phyloP scores from a whole-genome alignment of 495 filamentous ascomycete species.

The Ramalina intermedia region DNA sequence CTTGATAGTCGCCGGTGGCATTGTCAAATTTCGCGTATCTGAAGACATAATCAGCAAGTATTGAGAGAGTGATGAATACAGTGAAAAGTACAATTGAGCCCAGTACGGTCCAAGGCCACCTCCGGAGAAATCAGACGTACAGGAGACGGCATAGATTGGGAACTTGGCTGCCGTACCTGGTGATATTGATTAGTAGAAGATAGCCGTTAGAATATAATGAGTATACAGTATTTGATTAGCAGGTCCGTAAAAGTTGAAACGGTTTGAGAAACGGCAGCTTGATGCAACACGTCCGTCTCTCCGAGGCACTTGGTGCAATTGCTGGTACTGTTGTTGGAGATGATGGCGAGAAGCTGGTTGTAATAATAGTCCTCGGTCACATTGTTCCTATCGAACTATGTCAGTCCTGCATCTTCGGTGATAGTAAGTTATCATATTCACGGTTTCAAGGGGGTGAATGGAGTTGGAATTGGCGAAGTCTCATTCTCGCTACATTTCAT shows the following conservation, averaged over 20 bases:
- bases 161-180: conserved; percentile 6
- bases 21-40: conserved; percentile 12
- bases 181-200: not conserved
- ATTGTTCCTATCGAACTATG: not conserved
- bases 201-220: not conserved
- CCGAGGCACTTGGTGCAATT: conserved; percentile 14
- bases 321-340: conserved; percentile 4
- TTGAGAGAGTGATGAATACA: too few species aligned
- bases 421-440: not conserved
- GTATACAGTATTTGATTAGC: conserved; percentile 7
- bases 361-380: conserved; percentile 11
- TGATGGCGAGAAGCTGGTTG: conserved; percentile 14
- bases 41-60: not conserved
- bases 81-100: conserved; percentile 5
- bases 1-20: conserved; percentile 15
- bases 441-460: conserved; percentile 8
- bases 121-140: conserved; percentile 9
- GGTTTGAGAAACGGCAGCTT: conserved; percentile 12
- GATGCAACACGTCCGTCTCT: conserved; percentile 11
- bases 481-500: conserved; percentile 2
- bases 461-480: conserved; percentile 11
- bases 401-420: not conserved
- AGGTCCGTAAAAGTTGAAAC: conserved; percentile 11
- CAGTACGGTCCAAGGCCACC: conserved; percentile 15
- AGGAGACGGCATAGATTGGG: conserved; percentile 6